Base-by-base conservation (phyloP, 2,329 filamentous ascomycete species). In the Aspergillus cejpii region DNA sequence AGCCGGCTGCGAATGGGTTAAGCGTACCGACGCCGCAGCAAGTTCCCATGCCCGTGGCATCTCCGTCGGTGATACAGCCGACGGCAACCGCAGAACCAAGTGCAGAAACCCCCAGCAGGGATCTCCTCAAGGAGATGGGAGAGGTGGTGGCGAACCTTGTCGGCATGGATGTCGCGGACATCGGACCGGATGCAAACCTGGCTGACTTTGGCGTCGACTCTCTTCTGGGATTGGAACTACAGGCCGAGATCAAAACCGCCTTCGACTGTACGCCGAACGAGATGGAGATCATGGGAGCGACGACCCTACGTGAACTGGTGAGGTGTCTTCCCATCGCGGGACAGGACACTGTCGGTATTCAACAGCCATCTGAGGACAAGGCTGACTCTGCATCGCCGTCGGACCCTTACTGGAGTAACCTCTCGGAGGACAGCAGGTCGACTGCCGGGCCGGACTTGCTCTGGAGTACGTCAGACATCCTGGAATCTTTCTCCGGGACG, bases 151-250 rank as follows among this genome's bases (percentile, higher is more conserved):
- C 50, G 0, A 43, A 51, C 4, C 50, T 56, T 10, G 54, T 50
- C 24, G 53, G 48, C 4, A 40, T 56, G 5, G 31, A 54, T 5
- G 37, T 43, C 4, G 38, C 17, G 3, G 50, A 54, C 4, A 47
- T 56, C 3, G 31, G 28, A 3, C 44, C 51, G 1, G 42, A 50
- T 5, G 45, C 48, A 2, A 41, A 47, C 28, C 44, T 56, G 23
- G 51, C 49, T 5, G 50, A 56, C 34, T 44, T 75, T 2, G 74
- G 74, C 1, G 73, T 76, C 24, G 74, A 77, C 54, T 77, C 74
- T 0, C 60, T 77, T 0, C 70, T 74, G 65, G 70, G 63, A 0
- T 75, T 74, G 68, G 74, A 77, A 51, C 49, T 76, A 39, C 64
- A 58, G 0, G 60, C 61, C 1, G 74, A 76, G 41, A 49, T 74